Percentiles rank a stretch among this genome's conserved stretches.
These are phyloP conservation scores for Fusarium abutilonis DNA, from an alignment of 2,329 filamentous ascomycete genomes.

Conservation along the genomic window DNA sequence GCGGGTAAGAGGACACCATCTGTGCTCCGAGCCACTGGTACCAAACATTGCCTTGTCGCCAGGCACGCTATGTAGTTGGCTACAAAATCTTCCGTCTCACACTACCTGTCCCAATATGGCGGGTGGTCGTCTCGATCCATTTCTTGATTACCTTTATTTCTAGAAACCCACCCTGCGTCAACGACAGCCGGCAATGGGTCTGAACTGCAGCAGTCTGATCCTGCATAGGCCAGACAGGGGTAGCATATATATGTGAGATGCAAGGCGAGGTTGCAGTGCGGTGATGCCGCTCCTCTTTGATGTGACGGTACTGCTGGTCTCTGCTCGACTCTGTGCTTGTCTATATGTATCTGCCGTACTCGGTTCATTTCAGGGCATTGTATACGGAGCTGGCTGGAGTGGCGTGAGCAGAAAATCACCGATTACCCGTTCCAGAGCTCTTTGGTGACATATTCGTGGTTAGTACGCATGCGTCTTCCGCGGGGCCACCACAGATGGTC, in stretches of 20 bases:
- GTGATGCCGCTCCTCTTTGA: conserved; percentile 11
- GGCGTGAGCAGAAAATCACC: conserved; percentile 17
- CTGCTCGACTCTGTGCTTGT: conserved; percentile 5
- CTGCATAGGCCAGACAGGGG: conserved; percentile 18
- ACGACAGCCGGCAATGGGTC: conserved; percentile 22
- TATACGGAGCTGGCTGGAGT: conserved; percentile 3
- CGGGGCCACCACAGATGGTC: background rate
- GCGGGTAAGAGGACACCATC: conserved; percentile 12
- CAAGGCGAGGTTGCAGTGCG: conserved; percentile 3
- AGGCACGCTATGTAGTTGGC: conserved; percentile 39
- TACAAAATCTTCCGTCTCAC: conserved; percentile 20
- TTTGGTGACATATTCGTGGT: background rate
- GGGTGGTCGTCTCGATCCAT: conserved; percentile 29
- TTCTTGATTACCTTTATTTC: conserved; percentile 40
- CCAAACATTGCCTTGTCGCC: conserved; percentile 11
- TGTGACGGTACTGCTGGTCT: conserved; percentile 13
- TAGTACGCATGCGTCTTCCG: conserved; percentile 4
- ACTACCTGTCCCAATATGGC: conserved; percentile 17
- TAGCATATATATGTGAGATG: conserved; percentile 3
- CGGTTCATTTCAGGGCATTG: conserved; percentile 1
- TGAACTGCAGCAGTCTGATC: conserved; percentile 17
- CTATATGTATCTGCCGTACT: conserved; percentile 9
- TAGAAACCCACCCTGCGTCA: conserved; percentile 35
- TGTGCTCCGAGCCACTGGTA: conserved; percentile 26
- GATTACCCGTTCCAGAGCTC: conserved; percentile 4